A percentile compares a stretch with the other conserved stretches of the same genome.
Evolutionary conservation across 2,329 filamentous ascomycete species (phyloP).

Genomic region (Diaporthe ilicicola): DNA sequence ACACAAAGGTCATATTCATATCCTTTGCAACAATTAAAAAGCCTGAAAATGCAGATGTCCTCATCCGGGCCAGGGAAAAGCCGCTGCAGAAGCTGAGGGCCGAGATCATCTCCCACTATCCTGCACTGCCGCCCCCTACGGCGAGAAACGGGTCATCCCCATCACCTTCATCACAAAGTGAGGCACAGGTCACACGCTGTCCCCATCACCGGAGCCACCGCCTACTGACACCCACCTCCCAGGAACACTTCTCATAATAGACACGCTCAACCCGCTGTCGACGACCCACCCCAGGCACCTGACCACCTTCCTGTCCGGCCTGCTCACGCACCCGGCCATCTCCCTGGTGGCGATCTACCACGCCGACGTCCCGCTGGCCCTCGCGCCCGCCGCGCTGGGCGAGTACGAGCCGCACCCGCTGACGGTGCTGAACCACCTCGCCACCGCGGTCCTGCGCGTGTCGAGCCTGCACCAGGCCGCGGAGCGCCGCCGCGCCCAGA

Average conservation of each 20-base stretch:
- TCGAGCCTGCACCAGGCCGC: constrained; percentile 79
- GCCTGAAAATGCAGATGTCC: constrained; percentile 70
- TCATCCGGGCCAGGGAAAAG: constrained; percentile 72
- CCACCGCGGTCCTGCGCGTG: constrained; percentile 83
- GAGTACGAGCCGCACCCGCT: constrained; percentile 75
- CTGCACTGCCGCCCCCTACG: constrained; percentile 47
- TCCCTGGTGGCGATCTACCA: constrained; percentile 86
- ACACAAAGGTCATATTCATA: constrained; percentile 77
- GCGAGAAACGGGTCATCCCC: constrained; percentile 47
- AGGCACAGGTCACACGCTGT: not conserved
- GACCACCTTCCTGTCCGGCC: constrained; percentile 73
- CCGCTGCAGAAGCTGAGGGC: constrained; percentile 62
- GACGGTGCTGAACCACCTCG: constrained; percentile 79
- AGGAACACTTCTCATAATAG: constrained; percentile 82
- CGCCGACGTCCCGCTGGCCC: constrained; percentile 73
- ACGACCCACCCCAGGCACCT: constrained; percentile 63
- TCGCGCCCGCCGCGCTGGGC: constrained; percentile 49
- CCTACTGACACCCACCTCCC: constrained; percentile 32
- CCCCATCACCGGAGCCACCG: constrained; percentile 14
- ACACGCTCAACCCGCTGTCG: constrained; percentile 77
- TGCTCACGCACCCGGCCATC: constrained; percentile 67
- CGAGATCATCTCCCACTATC: constrained; percentile 66
- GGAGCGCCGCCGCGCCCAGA: constrained; percentile 75
- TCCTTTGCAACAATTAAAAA: constrained; percentile 78
- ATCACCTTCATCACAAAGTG: constrained; percentile 45